Percentiles rank a stretch among this genome's conserved stretches.
Evolutionary conservation across 2,329 filamentous ascomycete species (phyloP).

Genomic region (Diaporthe aspalathi): DNA sequence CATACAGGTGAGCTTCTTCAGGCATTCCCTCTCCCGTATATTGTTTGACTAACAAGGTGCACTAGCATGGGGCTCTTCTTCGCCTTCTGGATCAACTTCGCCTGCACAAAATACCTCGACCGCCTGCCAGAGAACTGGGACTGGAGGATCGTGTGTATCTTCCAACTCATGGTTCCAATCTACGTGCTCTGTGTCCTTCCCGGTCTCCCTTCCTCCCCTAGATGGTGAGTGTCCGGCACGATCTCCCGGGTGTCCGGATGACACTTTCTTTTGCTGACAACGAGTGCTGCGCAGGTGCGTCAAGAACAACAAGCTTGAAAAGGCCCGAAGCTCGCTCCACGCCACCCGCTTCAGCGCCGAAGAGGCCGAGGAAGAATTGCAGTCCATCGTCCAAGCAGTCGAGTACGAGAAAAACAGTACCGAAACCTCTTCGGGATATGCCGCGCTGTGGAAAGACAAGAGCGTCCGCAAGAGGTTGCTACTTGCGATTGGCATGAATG

Average conservation of each 20-base stretch:
- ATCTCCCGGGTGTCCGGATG: not conserved
- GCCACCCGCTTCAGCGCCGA: slow-evolving; percentile 71
- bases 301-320: slow-evolving; percentile 67
- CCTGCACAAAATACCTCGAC: slow-evolving; percentile 63
- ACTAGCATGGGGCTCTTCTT: slow-evolving; percentile 60
- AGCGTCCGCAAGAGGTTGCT: slow-evolving; percentile 75
- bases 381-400: slow-evolving; percentile 74
- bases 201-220: slow-evolving; percentile 75
- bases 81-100: slow-evolving; percentile 72
- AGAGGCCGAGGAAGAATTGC: slow-evolving; percentile 74
- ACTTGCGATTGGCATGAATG: slow-evolving; percentile 74
- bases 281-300: slow-evolving; percentile 49
- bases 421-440: slow-evolving; percentile 70
- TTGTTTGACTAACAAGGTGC: not conserved
- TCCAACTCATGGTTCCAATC: slow-evolving; percentile 74
- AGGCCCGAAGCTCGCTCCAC: slow-evolving; percentile 66
- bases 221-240: slow-evolving; percentile 66
- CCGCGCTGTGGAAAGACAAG: slow-evolving; percentile 76
- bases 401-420: slow-evolving; percentile 77
- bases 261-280: not conserved
- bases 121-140: slow-evolving; percentile 69
- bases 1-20: slow-evolving; percentile 12
- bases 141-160: slow-evolving; percentile 78
- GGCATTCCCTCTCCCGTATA: too few relatives aligned
- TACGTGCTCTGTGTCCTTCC: slow-evolving; percentile 72